Conservation (phyloP, 2,329 filamentous ascomycete species). For the Cladophialophora psammophila region DNA sequence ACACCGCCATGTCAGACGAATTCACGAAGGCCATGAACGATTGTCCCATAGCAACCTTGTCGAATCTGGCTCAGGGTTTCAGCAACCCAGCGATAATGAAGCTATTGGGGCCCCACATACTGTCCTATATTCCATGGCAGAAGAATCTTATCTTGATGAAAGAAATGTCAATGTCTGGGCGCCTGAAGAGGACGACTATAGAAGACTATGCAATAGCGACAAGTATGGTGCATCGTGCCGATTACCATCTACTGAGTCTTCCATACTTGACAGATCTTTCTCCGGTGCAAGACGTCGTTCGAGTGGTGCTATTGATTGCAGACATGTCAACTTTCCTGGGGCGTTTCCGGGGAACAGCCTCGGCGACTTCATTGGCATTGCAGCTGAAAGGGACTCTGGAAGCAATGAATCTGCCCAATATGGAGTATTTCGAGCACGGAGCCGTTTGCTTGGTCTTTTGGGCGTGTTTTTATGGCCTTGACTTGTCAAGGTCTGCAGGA, state of each 20-base stretch:
- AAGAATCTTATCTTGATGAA: conserved; percentile 2
- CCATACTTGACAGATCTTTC: neutral
- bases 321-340: neutral
- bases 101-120: conserved; percentile 7
- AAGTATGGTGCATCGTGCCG: conserved; percentile 8
- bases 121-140: conserved; percentile 6
- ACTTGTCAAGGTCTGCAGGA: neutral
- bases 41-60: neutral
- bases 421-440: neutral
- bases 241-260: conserved; percentile 9
- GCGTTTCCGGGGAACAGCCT: neutral
- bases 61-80: neutral
- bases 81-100: neutral
- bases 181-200: neutral
- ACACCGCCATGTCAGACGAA: conserved; percentile 5
- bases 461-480: conserved; percentile 3
- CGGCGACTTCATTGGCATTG: neutral
- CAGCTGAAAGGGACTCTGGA: neutral
- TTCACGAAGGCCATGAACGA: neutral
- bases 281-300: neutral
- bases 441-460: neutral
- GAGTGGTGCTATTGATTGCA: neutral
- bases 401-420: neutral
- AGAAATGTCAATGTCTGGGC: neutral
- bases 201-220: conserved; percentile 2